Percentiles rank a stretch among this genome's conserved stretches.
Evolutionary conservation across 441 rosid species (phyloP).

Genomic region (Corymbia calophylla): DNA sequence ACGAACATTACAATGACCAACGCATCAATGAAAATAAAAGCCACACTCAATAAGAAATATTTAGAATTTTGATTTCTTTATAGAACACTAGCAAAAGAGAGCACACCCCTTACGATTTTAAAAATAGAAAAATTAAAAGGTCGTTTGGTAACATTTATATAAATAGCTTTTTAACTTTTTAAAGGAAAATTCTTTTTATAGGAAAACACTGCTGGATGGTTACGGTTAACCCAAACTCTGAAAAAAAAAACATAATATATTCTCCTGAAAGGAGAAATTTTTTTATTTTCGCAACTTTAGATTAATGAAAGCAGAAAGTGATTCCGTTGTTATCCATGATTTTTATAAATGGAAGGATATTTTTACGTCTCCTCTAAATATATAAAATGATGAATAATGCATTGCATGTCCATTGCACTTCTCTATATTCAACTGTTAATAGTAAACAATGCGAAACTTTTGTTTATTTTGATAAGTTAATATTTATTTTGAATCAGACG

Average conservation of each 20-base stretch:
- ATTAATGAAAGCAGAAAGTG: not conserved
- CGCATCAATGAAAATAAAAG: not conserved
- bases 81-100: not conserved
- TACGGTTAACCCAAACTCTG: not conserved
- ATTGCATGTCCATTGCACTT: not conserved
- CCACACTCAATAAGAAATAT: not conserved
- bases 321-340: not conserved
- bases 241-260: not conserved
- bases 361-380: not conserved
- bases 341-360: not conserved
- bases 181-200: not conserved
- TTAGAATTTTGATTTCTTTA: not conserved
- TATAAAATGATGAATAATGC: not conserved
- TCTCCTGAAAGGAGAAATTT: accelerated
- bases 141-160: not conserved
- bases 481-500: not conserved
- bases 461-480: not conserved
- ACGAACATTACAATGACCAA: not conserved
- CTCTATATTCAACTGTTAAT: not conserved
- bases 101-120: not conserved
- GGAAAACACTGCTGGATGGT: not conserved
- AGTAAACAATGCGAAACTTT: not conserved
- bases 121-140: not conserved
- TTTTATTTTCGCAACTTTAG: not conserved
- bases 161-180: not conserved